Conservation (phyloP, 129 eudicot genomes). For the sunflower (Helianthus annuus) region HanXRQr2.0-SUNRISE NC_035438.2:1591393-1591892, state of each 20-base stretch:
- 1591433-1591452: neutral
- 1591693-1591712: constrained; percentile 85
- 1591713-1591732: constrained; percentile 61
- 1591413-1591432: too few relatives aligned
- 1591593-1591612: constrained; percentile 77
- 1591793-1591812: neutral
- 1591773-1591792: constrained; percentile 51
- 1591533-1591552: constrained; percentile 79
- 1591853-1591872: neutral
- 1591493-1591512: constrained; percentile 74
- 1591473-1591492: constrained; percentile 87
- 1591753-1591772: constrained; percentile 76
- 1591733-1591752: constrained; percentile 53
- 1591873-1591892: constrained; percentile 14
- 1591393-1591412: neutral
- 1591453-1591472: constrained; percentile 57
- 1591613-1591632: constrained; percentile 74
- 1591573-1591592: constrained; percentile 77
- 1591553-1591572: constrained; percentile 78
- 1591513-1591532: constrained; percentile 76
- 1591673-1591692: constrained; percentile 74
- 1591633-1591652: constrained; percentile 86
- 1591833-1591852: neutral
- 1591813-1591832: neutral
- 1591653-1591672: constrained; percentile 77